phyloP scores from a whole-genome alignment of 2,329 filamentous ascomycete species.

The Aspergillus puulaauensis region DNA sequence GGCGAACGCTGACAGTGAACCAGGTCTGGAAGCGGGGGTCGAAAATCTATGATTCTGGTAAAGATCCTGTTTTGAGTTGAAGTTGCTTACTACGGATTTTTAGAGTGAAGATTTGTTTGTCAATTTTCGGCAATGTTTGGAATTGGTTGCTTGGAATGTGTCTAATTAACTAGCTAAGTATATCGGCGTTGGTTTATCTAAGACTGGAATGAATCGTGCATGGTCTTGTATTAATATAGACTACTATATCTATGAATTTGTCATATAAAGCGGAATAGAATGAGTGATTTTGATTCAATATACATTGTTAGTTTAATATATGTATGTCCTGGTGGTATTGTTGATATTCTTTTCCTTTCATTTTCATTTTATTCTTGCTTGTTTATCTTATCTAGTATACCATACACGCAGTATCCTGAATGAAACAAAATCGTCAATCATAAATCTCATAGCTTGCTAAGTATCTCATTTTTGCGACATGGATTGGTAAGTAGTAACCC shows the following conservation, averaged over 20 bases:
- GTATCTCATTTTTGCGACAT: neutral
- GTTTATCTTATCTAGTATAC: neutral
- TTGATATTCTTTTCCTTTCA: neutral
- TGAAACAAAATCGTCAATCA: conserved; percentile 15
- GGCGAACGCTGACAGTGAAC: conserved; percentile 36
- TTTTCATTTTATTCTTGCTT: neutral
- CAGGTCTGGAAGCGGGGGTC: conserved; percentile 46
- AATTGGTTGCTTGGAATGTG: neutral
- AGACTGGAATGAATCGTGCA: neutral
- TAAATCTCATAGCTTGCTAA: conserved; percentile 8
- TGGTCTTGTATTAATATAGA: neutral
- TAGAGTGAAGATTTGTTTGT: neutral
- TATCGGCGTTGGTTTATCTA: neutral
- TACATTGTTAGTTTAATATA: no score
- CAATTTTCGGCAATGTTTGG: neutral
- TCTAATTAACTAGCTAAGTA: neutral
- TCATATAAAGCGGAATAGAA: neutral
- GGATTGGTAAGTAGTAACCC: neutral
- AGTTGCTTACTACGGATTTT: neutral
- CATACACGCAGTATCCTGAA: neutral
- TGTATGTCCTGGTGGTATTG: neutral
- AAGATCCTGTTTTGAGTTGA: conserved; percentile 16
- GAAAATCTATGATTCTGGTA: conserved; percentile 39
- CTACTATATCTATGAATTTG: neutral
- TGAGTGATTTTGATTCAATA: neutral